Percentiles rank a stretch among this genome's conserved stretches.
phyloP scores from a whole-genome alignment of 495 filamentous ascomycete species.

The Penicillium macrosclerotiorum region DNA sequence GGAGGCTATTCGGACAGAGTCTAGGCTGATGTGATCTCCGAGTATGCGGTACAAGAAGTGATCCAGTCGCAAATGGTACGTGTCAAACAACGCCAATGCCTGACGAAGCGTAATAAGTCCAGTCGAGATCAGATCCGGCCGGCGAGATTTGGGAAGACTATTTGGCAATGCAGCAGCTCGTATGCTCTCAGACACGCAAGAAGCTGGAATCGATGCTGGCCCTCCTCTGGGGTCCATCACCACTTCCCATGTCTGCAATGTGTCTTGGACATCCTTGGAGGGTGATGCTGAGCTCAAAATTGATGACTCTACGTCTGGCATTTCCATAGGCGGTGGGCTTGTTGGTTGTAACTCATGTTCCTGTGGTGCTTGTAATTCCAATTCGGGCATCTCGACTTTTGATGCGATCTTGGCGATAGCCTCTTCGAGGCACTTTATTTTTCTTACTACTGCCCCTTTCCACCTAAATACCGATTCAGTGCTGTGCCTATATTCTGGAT shows the following conservation, averaged over 20 bases:
- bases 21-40: conserved; percentile 26
- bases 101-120: conserved; percentile 19
- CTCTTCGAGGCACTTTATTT: conserved; percentile 24
- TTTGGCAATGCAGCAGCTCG: conserved; percentile 11
- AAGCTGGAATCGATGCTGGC: conserved; percentile 31
- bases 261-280: neutral
- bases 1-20: conserved; percentile 22
- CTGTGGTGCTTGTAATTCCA: conserved; percentile 11
- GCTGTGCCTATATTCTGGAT: neutral
- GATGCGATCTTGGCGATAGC: conserved; percentile 20
- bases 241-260: conserved; percentile 15
- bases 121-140: conserved; percentile 19
- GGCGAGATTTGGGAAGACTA: conserved; percentile 8
- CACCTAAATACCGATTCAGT: conserved; percentile 21
- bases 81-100: conserved; percentile 25
- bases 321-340: conserved; percentile 6
- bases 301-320: neutral
- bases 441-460: conserved; percentile 27
- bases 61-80: conserved; percentile 32
- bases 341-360: conserved; percentile 1
- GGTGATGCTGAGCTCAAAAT: neutral
- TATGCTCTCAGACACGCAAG: conserved; percentile 22
- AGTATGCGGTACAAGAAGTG: conserved; percentile 37
- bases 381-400: conserved; percentile 26
- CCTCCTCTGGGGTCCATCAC: conserved; percentile 25